A percentile compares a stretch with the other conserved stretches of the same genome.
Conservation (phyloP, 1,284 basidiomycete species). For the Agaricales sp. region DNA sequence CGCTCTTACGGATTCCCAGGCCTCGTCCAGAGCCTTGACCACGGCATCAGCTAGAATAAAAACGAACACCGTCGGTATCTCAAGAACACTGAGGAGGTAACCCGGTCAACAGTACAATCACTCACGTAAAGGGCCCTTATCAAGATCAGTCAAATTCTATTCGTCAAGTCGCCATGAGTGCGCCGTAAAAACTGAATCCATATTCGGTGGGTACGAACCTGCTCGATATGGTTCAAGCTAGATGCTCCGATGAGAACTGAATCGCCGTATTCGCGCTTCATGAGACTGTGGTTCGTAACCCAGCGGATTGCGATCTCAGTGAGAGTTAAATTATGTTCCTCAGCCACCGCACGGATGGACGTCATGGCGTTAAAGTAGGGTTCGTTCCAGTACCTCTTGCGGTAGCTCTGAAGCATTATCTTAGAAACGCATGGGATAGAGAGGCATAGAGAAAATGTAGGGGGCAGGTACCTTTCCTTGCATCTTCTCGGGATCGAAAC, state of each 20-base stretch:
- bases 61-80: not conserved
- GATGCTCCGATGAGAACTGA: conserved; percentile 43
- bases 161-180: not conserved
- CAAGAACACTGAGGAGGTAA: not conserved
- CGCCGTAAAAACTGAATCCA: not conserved
- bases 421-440: conserved; percentile 11
- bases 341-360: conserved; percentile 25
- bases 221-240: conserved; percentile 36
- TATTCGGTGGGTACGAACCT: conserved; percentile 17
- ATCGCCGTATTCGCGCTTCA: conserved; percentile 37
- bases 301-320: conserved; percentile 42
- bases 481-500: conserved; percentile 27
- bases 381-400: conserved; percentile 34
- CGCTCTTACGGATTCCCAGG: conserved; percentile 23
- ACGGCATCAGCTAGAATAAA: conserved; percentile 23
- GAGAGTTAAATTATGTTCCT: conserved; percentile 31
- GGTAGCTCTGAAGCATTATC: not conserved
- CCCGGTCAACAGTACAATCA: not conserved
- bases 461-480: conserved; percentile 22
- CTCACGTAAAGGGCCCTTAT: conserved; percentile 48
- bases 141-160: conserved; percentile 41
- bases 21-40: conserved; percentile 25
- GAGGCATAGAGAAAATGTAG: not conserved
- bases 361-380: conserved; percentile 36
- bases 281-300: conserved; percentile 39